These are phyloP conservation scores for Trichophyton equinum DNA, from an alignment of 2,329 filamentous ascomycete genomes.

Conservation along the genomic window DNA sequence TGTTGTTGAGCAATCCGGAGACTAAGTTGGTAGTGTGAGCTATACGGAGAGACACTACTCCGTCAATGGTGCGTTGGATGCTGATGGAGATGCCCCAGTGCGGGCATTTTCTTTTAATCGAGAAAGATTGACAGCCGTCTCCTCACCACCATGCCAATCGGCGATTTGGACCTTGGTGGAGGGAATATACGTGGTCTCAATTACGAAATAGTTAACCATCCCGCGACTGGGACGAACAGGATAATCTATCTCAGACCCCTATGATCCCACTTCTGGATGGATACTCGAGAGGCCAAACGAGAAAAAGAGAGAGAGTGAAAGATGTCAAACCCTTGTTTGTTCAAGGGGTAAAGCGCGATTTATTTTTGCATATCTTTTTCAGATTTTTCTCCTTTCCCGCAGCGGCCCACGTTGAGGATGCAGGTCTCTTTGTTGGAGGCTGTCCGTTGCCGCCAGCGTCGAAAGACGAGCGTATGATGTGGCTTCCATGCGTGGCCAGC, in stretches of 20 bases:
- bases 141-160: background rate
- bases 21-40: background rate
- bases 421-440: background rate
- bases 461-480: background rate
- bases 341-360: background rate
- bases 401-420: background rate
- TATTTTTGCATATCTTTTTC: background rate
- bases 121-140: background rate
- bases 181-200: background rate
- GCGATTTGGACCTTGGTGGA: background rate
- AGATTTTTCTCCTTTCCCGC: background rate
- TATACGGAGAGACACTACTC: background rate
- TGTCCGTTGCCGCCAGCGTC: background rate
- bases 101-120: background rate
- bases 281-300: background rate
- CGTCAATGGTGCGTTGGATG: no score
- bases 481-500: background rate
- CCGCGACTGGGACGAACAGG: background rate
- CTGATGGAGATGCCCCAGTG: background rate
- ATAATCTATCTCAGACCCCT: background rate
- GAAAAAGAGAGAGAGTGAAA: no score
- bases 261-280: background rate
- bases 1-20: background rate
- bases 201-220: background rate
- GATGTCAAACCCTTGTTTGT: background rate